phyloP scores from a whole-genome alignment of 352 stramenopile genomes.

The Blastocystis sp. region DNA sequence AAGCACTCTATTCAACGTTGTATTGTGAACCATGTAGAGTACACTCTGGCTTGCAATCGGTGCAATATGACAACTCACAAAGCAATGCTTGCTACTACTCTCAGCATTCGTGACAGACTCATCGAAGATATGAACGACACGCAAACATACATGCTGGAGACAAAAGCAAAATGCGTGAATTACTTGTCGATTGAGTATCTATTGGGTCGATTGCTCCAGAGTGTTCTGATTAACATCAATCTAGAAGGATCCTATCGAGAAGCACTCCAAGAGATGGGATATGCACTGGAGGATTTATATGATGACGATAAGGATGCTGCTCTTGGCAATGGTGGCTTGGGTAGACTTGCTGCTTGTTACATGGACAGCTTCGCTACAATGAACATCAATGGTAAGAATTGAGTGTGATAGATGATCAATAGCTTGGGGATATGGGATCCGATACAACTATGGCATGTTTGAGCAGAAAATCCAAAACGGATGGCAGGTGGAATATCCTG shows the following conservation, averaged over 20 bases:
- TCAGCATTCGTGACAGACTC: constrained; percentile 69
- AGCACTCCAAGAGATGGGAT: constrained; percentile 71
- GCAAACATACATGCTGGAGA: constrained; percentile 67
- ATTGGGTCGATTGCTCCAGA: constrained; percentile 69
- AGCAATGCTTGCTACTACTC: constrained; percentile 66
- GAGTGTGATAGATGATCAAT: neutral
- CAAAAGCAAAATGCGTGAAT: constrained; percentile 70
- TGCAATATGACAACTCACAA: constrained; percentile 69
- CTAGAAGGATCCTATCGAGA: constrained; percentile 69
- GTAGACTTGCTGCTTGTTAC: constrained; percentile 70
- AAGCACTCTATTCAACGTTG: constrained; percentile 69
- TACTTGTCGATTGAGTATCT: constrained; percentile 72
- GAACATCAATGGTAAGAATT: constrained; percentile 69
- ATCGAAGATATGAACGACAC: constrained; percentile 71
- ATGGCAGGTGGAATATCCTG: constrained; percentile 69
- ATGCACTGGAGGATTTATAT: constrained; percentile 70
- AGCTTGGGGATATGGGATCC: constrained; percentile 71
- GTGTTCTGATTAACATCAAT: constrained; percentile 70
- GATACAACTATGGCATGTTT: constrained; percentile 72
- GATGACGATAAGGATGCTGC: constrained; percentile 70
- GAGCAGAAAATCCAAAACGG: constrained; percentile 67
- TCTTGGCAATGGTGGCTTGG: constrained; percentile 71
- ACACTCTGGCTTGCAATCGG: constrained; percentile 68
- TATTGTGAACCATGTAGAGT: constrained; percentile 71
- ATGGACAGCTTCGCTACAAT: constrained; percentile 71